phyloP scores from a whole-genome alignment of 2,329 filamentous ascomycete genomes.

The Ophiostoma triangulosporum region DNA sequence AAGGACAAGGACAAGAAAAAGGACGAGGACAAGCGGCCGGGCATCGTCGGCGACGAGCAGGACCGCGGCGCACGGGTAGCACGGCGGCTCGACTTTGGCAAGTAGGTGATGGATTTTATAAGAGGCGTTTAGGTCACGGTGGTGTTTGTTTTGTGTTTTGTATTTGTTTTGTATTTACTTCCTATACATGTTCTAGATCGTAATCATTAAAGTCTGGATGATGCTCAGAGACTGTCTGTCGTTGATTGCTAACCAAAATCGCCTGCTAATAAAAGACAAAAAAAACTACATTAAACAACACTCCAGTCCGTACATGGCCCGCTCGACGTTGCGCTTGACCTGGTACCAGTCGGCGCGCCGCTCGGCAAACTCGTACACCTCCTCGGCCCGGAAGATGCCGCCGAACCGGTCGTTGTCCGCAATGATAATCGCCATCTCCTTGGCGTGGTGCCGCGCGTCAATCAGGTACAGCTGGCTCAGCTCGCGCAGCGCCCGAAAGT shows the following conservation, averaged over 20 bases:
- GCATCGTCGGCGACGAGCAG: conserved; percentile 50
- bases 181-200: too few species aligned
- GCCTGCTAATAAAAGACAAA: too few species aligned
- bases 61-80: conserved; percentile 62
- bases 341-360: conserved; percentile 89
- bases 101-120: background rate
- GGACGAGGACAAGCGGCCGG: conserved; percentile 38
- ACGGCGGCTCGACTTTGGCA: conserved; percentile 64
- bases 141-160: too few species aligned
- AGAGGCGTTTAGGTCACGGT: background rate
- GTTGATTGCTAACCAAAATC: too few species aligned
- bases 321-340: conserved; percentile 78
- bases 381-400: conserved; percentile 86
- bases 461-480: conserved; percentile 93
- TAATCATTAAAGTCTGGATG: too few species aligned
- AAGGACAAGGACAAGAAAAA: conserved; percentile 33
- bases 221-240: too few species aligned
- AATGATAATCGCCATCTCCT: conserved; percentile 90
- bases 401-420: conserved; percentile 81
- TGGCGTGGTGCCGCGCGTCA: conserved; percentile 72
- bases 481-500: conserved; percentile 84
- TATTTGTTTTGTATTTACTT: too few species aligned
- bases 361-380: conserved; percentile 96
- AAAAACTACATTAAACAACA: conserved; percentile 61
- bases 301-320: conserved; percentile 92